Base-by-base conservation (phyloP, 1,284 basidiomycete species). In the Leccinum griseonigrum region DNA sequence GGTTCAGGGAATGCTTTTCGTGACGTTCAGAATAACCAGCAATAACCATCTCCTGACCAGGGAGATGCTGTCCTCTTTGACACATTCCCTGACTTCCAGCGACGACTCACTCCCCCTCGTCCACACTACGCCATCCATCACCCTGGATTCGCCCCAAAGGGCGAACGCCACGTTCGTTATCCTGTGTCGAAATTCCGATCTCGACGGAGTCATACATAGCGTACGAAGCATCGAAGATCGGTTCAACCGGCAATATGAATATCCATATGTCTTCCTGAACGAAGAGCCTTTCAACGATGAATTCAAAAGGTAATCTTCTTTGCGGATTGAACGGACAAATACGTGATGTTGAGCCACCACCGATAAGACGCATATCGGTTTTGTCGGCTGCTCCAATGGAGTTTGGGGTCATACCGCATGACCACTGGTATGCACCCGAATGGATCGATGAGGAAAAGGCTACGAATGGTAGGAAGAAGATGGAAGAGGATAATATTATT, bases 371-470 rank as follows among this genome's bases (percentile, higher is more conserved):
- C 48, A 81, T 90, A 3, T 78, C 80, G 51, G 78, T 83, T 8
- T 70, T 90, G 48, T 85, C 83, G 10, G 75, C 80, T 52, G 79
- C 85, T 3, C 80, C 80, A 18, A 79, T 87, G 57, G 75, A 79
- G 22, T 96, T 94, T 72, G 94, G 92, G 4, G 71, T 85, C 38
- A 89, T 96, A 56, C 86, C 88, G 1, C 71, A 70, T 22, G 85
- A 90, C 38, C 84, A 92, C 64, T 95, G 94, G 94, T 77, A 81
- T 63, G 87, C 92, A 69, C 92, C 94, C 1, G 80, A 86, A 18
- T 94, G 89, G 88, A 90, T 92, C 59, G 88, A 92, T 65, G 88
- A 92, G 70, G 77, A 84, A 5, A 82, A 79, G 60, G 92, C 92
- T 1, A 78, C 75, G 22, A 79, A 78, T 34, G 81, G 83, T 9